These are phyloP conservation scores for Xylaria sp. DNA, from an alignment of 2,329 filamentous ascomycete species.

Conservation along the genomic window DNA sequence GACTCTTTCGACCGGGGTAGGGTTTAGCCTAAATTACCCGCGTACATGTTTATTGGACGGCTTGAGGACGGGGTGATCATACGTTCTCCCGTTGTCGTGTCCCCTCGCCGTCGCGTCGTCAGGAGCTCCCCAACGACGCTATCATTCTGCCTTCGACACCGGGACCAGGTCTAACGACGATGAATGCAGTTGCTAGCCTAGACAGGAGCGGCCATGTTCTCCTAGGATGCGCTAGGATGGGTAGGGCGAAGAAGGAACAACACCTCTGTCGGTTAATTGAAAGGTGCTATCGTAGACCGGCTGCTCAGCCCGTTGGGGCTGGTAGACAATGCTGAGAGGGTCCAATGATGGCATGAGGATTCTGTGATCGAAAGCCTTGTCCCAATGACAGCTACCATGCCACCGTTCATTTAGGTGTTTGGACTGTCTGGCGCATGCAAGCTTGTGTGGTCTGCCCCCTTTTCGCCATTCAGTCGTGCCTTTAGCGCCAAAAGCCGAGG, in stretches of 20 bases:
- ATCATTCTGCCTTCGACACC: too few relatives aligned
- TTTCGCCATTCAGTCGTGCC: background rate
- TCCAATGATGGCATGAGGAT: background rate
- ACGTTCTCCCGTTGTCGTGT: background rate
- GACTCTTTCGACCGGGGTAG: conserved; percentile 5
- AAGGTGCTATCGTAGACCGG: too few relatives aligned
- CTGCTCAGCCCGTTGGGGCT: too few relatives aligned
- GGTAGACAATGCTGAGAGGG: too few relatives aligned
- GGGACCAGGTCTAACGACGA: too few relatives aligned
- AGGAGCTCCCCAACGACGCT: background rate
- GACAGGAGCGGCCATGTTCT: too few relatives aligned
- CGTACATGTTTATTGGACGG: conserved; percentile 11
- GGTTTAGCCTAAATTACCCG: conserved; percentile 28
- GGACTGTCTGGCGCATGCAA: background rate
- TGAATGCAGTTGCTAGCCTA: too few relatives aligned
- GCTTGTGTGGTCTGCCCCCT: background rate
- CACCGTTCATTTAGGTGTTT: background rate
- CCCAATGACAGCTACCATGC: background rate
- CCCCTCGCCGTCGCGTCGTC: background rate
- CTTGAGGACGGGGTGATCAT: conserved; percentile 11
- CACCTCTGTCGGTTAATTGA: too few relatives aligned
- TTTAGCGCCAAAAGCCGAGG: too few relatives aligned
- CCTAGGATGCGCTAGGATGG: too few relatives aligned
- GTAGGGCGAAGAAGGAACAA: too few relatives aligned
- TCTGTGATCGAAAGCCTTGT: background rate